phyloP scores from a whole-genome alignment of 2,329 filamentous ascomycete genomes.

The Fusarium palustre region DNA sequence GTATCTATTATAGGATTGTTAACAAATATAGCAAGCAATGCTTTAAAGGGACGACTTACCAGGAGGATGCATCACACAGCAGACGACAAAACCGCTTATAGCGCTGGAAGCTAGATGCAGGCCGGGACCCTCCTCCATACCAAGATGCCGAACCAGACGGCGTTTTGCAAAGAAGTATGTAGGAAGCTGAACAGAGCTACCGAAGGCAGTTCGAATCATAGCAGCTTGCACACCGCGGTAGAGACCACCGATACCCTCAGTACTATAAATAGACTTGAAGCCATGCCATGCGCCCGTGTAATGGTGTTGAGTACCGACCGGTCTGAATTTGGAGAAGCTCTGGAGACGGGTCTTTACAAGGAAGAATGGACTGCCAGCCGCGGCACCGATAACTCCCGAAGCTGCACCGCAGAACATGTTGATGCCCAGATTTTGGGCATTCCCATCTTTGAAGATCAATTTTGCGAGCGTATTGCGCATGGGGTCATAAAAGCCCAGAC shows the following conservation, averaged over 20 bases:
- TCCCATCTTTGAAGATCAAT: constrained; percentile 76
- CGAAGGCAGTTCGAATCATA: constrained; percentile 96
- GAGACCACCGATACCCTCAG: constrained; percentile 82
- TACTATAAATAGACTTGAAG: constrained; percentile 78
- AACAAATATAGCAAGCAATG: constrained; percentile 1
- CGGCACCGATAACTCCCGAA: constrained; percentile 90
- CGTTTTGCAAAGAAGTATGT: constrained; percentile 99
- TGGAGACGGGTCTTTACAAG: constrained; percentile 96
- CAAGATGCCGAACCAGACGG: constrained; percentile 81
- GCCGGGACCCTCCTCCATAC: constrained; percentile 89
- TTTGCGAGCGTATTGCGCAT: constrained; percentile 79
- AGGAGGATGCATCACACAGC: constrained; percentile 97
- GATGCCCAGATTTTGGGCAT: constrained; percentile 85
- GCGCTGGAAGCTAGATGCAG: constrained; percentile 91
- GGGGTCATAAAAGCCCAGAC: constrained; percentile 97
- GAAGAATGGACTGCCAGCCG: constrained; percentile 96
- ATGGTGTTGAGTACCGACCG: constrained; percentile 95
- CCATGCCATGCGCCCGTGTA: constrained; percentile 91
- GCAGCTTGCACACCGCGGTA: constrained; percentile 93
- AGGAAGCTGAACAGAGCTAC: constrained; percentile 93
- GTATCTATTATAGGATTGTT: constrained; percentile 70
- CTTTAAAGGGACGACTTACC: constrained; percentile 62
- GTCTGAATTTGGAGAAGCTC: constrained; percentile 90
- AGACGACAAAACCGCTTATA: constrained; percentile 93
- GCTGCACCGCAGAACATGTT: constrained; percentile 94